phyloP scores from a whole-genome alignment of 495 filamentous ascomycete species.

The Tuber brumale region DNA sequence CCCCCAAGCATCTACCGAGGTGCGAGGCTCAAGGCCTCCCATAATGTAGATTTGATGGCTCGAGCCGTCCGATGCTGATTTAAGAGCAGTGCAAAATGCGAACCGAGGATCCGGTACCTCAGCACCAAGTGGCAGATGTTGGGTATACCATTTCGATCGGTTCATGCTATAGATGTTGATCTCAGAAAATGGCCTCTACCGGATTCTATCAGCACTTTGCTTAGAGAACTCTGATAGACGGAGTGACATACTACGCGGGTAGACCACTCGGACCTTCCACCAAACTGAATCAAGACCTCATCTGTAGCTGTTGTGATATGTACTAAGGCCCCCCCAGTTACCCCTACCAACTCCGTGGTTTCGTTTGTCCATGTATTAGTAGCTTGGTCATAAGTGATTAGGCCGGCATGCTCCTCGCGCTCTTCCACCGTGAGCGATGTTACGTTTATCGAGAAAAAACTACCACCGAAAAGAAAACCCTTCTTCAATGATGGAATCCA shows the following conservation, averaged over 20 bases:
- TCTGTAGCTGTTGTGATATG: constrained; percentile 5
- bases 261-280: background rate
- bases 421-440: background rate
- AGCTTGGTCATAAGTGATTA: constrained; percentile 8
- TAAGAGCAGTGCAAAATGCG: constrained; percentile 8
- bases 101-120: constrained; percentile 6
- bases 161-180: constrained; percentile 21
- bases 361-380: constrained; percentile 12
- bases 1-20: no score
- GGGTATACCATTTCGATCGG: constrained; percentile 15
- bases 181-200: constrained; percentile 6
- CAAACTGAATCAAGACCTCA: constrained; percentile 19
- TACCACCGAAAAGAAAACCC: no score
- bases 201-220: no score
- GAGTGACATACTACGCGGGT: background rate
- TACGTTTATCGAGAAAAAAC: no score
- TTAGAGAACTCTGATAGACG: background rate
- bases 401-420: background rate
- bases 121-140: background rate
- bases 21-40: background rate
- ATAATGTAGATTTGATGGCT: constrained; percentile 16
- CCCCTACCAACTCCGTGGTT: background rate
- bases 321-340: background rate
- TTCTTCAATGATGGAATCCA: no score
- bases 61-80: constrained; percentile 13